Conservation (phyloP, 768 basidiomycete genomes). For the Russula griseocarnosa region DNA sequence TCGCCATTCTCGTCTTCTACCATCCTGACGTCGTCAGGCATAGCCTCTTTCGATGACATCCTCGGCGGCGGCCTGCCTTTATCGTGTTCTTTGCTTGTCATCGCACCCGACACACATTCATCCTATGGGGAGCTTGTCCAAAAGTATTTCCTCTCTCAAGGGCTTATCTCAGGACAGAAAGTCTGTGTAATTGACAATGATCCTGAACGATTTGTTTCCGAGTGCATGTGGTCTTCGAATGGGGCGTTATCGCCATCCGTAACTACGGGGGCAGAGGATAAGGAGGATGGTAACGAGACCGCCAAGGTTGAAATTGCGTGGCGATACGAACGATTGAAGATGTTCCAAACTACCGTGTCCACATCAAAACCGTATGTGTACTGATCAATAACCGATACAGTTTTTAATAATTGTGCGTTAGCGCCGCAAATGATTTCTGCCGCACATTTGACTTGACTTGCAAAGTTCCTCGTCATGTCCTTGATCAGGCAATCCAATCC, state of each 20-base stretch:
- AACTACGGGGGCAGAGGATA: conserved; percentile 39
- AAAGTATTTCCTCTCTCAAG: conserved; percentile 88
- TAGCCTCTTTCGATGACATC: conserved; percentile 92
- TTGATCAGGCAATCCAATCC: conserved; percentile 34
- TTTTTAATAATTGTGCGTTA: conserved; percentile 31
- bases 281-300: conserved; percentile 35
- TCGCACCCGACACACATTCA: conserved; percentile 84
- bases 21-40: conserved; percentile 73
- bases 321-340: conserved; percentile 93
- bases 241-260: conserved; percentile 26
- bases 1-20: conserved; percentile 56
- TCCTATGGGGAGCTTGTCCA: conserved; percentile 81
- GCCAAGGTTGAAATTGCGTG: conserved; percentile 92
- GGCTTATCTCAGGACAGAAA: conserved; percentile 65
- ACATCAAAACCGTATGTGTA: conserved; percentile 46
- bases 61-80: conserved; percentile 89
- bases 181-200: conserved; percentile 63
- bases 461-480: conserved; percentile 49
- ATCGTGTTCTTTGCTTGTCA: conserved; percentile 64
- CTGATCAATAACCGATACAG: conserved; percentile 4
- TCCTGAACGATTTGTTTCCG: conserved; percentile 54
- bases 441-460: conserved; percentile 67
- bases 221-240: conserved; percentile 76
- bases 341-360: conserved; percentile 80
- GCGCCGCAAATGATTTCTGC: conserved; percentile 60